Base-by-base conservation (phyloP, 2,329 filamentous ascomycete species). In the Apiospora rasikravindrae region DNA sequence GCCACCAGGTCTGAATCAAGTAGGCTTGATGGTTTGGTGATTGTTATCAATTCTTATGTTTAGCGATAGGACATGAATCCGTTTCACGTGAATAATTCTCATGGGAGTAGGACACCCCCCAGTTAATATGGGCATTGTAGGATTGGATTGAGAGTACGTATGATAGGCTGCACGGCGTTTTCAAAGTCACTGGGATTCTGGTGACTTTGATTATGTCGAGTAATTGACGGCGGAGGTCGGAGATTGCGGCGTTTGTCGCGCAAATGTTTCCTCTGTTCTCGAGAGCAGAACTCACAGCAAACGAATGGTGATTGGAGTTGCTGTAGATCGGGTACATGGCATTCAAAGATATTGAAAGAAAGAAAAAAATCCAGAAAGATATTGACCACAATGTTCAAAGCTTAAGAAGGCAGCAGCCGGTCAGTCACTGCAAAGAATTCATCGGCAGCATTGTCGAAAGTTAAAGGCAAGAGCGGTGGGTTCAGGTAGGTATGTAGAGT, bases 1-100 rank as follows among this genome's bases (percentile, higher is more conserved):
- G 74, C 76, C 73, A 77, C 75, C 44, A 64, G 70, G 70, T 53
- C 19, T 29, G n/a, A 24, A 16, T 24, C 33, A 14, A 33, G 29
- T 40, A 2, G 10, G 29, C 29, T 61, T 61, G 53, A 22, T 61
- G 53, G 37, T 61, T 37, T n/a, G 8, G 42, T 33, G 14, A 14
- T 14, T 22, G 14, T 33, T n/a, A 47, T 22, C 14, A 19, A 13
- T n/a, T 0, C 4, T 10, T 68, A 47, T 68, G 16, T 11, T 22
- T 6, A 16, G 22, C 16, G 16, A 1, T 16, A 7, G 2, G 0
- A 19, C 6, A 47, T 22, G 44, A 22, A 19, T 22, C 8, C 16
- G 5, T 19, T 22, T 8, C 5, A 22, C 22, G 4, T 37, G 33
- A 37, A 37, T 37, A 37, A 37, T 37, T 37, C 33, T 37, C 33